Evolutionary conservation across 2,329 filamentous ascomycete species (phyloP), one percentile per base, ranked within the genome.

Genomic region (Knufia fluminis): DNA sequence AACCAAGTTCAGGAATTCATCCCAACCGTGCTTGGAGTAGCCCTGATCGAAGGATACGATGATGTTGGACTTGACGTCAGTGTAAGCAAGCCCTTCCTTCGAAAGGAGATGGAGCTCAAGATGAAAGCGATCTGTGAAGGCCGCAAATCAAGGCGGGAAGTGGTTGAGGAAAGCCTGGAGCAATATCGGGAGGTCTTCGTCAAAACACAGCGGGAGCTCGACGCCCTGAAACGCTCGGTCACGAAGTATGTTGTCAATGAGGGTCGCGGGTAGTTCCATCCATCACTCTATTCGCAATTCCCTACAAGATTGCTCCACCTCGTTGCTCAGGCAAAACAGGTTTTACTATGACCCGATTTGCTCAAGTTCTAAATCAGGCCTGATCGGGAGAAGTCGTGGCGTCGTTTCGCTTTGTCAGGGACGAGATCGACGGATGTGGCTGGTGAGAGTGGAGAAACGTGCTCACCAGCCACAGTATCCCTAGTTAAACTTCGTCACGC

Each of bases 61-160:
- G 83, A 85, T 57, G 91, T 98, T 76, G 87, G 89, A 50, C 84
- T 94, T 55, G 90, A 95, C 60, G 89, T 85, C 38, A 96, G 89
- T 61, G 77, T 98, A 45, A 87, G 89, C 64, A 97, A 97, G 67
- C 92, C 92, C 0, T 97, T 97, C 64, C 72, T 98, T 52, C 83
- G 92, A 50, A 97, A 97, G 68, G 89, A 98, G 73, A 96, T 96
- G 88, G 92, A 98, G 68, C 71, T 88, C 54, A 87, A 89, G 65
- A 96, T 98, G 91, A 92, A 90, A 64, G 87, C 86, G 51, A 96
- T 98, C 50, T 97, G 92, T 68, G 89, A 91, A 52, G 92, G 92
- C 22, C 81, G 79, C 46, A 85, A 81, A 56, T 86, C 83, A 28
- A 83, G 80, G 61, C 76, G 78, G 48, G 77, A 79, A 17, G 86